Evolutionary conservation across 2,329 filamentous ascomycete genomes (phyloP).

Genomic region (Macroventuria anomochaeta): DNA sequence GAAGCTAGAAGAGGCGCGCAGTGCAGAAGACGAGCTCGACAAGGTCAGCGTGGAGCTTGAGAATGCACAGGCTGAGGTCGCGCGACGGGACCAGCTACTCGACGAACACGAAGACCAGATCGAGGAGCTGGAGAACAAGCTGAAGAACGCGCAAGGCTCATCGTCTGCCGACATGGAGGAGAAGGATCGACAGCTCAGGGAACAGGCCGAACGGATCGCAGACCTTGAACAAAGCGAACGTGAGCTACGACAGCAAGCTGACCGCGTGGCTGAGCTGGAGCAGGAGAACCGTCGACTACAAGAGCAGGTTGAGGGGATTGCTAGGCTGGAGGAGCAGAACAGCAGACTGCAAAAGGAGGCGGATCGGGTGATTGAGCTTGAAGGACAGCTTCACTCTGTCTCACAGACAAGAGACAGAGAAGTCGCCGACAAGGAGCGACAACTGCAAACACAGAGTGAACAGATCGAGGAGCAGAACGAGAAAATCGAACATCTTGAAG

Average conservation of each 20-base stretch:
- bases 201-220: constrained; percentile 40
- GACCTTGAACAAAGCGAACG: constrained; percentile 25
- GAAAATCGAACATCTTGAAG: constrained; percentile 44
- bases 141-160: constrained; percentile 39
- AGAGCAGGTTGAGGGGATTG: constrained; percentile 39
- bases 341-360: constrained; percentile 27
- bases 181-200: constrained; percentile 37
- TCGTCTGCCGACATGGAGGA: constrained; percentile 39
- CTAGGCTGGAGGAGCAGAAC: constrained; percentile 37
- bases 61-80: constrained; percentile 43
- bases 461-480: constrained; percentile 44
- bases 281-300: constrained; percentile 41
- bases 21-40: constrained; percentile 45
- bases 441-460: constrained; percentile 40
- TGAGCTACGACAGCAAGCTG: constrained; percentile 8
- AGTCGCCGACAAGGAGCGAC: constrained; percentile 35
- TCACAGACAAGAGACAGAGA: constrained; percentile 34
- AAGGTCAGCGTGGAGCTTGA: constrained; percentile 45
- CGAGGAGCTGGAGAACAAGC: constrained; percentile 41
- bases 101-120: constrained; percentile 50
- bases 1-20: constrained; percentile 41
- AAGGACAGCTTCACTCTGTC: constrained; percentile 33
- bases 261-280: constrained; percentile 27
- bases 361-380: constrained; percentile 13
- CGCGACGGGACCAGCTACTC: constrained; percentile 42